phyloP scores from a whole-genome alignment of 768 basidiomycete genomes.

The Macrolepiota dolichaula region DNA sequence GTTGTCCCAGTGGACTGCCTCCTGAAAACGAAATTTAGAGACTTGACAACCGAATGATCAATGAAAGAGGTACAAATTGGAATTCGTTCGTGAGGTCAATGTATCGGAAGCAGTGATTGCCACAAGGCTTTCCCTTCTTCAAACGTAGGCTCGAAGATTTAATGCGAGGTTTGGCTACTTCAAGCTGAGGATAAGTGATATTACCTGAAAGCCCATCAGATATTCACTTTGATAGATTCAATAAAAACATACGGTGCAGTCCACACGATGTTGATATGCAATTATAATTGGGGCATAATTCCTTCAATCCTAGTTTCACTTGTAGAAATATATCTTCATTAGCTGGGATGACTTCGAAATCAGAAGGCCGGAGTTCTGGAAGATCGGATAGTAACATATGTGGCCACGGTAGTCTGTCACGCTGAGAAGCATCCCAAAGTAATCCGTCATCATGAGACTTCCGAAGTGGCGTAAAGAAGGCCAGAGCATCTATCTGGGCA shows the following conservation, averaged over 20 bases:
- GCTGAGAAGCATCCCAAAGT: conserved; percentile 38
- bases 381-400: conserved; percentile 17
- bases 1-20: conserved; percentile 32
- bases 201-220: neutral
- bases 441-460: conserved; percentile 30
- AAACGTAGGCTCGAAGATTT: neutral
- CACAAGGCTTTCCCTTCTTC: conserved; percentile 4
- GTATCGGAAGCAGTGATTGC: conserved; percentile 9
- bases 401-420: conserved; percentile 38
- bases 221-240: neutral
- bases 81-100: neutral
- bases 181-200: neutral
- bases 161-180: neutral
- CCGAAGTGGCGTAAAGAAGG: conserved; percentile 19
- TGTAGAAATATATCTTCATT: conserved; percentile 26
- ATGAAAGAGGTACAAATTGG: neutral
- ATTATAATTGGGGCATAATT: conserved; percentile 45
- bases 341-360: conserved; percentile 15
- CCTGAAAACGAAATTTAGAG: neutral
- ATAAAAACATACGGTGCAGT: conserved; percentile 27
- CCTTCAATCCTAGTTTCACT: conserved; percentile 25
- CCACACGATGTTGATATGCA: conserved; percentile 39
- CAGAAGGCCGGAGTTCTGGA: conserved; percentile 3
- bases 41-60: neutral
- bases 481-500: conserved; percentile 32